Evolutionary conservation across 352 stramenopile species (phyloP), one percentile per base, ranked within the genome.

Genomic region (Phytophthora syringae): DNA sequence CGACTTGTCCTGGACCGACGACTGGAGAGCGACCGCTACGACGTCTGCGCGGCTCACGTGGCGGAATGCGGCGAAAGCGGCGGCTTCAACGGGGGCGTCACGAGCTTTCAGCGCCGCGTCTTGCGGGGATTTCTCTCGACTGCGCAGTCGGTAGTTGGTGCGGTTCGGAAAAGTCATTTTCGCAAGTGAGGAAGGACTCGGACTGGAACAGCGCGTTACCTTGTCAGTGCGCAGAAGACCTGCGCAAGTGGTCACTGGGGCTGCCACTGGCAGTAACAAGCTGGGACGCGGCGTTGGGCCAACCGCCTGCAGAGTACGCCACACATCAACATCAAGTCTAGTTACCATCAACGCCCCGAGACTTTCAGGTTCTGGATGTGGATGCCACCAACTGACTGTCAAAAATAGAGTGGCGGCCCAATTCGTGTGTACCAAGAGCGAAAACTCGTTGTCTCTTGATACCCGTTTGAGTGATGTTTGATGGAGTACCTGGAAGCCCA

Each of bases 131-230:
- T 62, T 74, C 70, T 72, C 70, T 67, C 55, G 69, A 49, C 47
- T 51, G 7, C 54, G 60, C 52, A 72, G 64, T 39, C 59, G 52
- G 52, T 79, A 77, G 52, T 69, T 76, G 27, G 36, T 52, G 50
- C 76, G 74, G 66, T 80, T 83, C 21, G 78, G 78, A 66, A 87
- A 77, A 47, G 78, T 87, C 78, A 87, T 87, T 58, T 85, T 79
- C 55, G 52, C 72, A 55, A 52, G 48, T 70, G 54, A 78, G 55
- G 64, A 57, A 52, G 28, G 56, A 52, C 53, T 18, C 12, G 30
- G 34, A 60, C 52, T 60, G 48, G 58, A 53, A 48, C 49, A 51
- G 27, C 27, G 9, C 27, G 27, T 32, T 32, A 32, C 27, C n/a
- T 32, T 32, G 27, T 32, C 27, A 32, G 9, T 10, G 27, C 9